These are phyloP conservation scores for Umbelopsis sp. DNA, from an alignment of 371 early-diverging fungal genomes.

Conservation along the genomic window DNA sequence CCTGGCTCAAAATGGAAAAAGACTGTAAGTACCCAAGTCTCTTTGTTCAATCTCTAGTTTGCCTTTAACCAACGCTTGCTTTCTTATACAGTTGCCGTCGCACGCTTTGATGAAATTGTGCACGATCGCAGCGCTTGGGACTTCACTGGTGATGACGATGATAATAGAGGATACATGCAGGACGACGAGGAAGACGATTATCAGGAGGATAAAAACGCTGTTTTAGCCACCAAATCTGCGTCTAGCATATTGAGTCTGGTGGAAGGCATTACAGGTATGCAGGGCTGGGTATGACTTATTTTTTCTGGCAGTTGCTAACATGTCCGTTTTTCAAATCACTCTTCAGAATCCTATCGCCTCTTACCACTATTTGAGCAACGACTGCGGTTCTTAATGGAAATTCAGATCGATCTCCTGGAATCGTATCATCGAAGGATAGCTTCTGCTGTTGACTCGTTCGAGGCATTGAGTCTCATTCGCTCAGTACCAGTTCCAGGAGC, in stretches of 20 bases:
- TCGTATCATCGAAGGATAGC: slow-evolving; percentile 53
- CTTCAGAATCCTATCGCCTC: slow-evolving; percentile 46
- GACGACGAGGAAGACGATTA: neutral
- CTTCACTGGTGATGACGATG: slow-evolving; percentile 44
- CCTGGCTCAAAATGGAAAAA: slow-evolving; percentile 77
- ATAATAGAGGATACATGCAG: slow-evolving; percentile 33
- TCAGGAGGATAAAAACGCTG: slow-evolving; percentile 28
- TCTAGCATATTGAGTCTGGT: slow-evolving; percentile 58
- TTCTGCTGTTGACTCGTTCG: slow-evolving; percentile 56
- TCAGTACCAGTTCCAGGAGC: slow-evolving; percentile 56
- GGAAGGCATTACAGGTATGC: slow-evolving; percentile 64
- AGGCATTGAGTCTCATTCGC: slow-evolving; percentile 48
- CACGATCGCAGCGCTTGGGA: slow-evolving; percentile 67
- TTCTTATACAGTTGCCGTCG: slow-evolving; percentile 51
- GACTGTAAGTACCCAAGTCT: slow-evolving; percentile 51
- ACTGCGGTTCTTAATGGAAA: slow-evolving; percentile 53
- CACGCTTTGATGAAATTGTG: slow-evolving; percentile 65
- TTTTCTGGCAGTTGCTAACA: neutral
- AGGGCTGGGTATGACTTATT: neutral
- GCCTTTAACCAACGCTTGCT: neutral
- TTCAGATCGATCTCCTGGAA: slow-evolving; percentile 54
- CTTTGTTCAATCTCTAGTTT: neutral
- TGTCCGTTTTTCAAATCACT: neutral
- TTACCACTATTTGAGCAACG: slow-evolving; percentile 42
- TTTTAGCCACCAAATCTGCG: slow-evolving; percentile 61